Evolutionary conservation across 371 early-diverging fungal species (phyloP).

Genomic region (Fennellomyces sp.): DNA sequence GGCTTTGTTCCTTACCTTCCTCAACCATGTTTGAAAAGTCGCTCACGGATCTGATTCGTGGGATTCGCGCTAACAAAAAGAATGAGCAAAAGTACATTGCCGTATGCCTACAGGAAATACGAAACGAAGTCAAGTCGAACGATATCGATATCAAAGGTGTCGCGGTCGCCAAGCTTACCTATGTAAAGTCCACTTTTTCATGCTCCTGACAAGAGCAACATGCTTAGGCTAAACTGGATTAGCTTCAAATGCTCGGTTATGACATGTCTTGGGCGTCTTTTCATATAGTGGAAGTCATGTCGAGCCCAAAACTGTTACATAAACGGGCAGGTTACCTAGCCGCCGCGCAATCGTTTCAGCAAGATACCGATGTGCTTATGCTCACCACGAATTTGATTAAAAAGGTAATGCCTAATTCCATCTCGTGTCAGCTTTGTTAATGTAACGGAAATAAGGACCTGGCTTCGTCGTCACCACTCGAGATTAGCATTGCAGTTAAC

Average conservation of each 20-base stretch:
- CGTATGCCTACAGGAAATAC: conserved; percentile 84
- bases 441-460: conserved; percentile 67
- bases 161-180: conserved; percentile 89
- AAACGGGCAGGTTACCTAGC: conserved; percentile 94
- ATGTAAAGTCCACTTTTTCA: conserved; percentile 46
- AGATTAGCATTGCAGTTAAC: conserved; percentile 89
- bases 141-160: conserved; percentile 85
- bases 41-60: conserved; percentile 89
- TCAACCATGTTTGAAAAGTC: conserved; percentile 84
- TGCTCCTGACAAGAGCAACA: background rate
- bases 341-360: conserved; percentile 86
- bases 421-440: background rate
- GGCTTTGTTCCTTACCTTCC: no score
- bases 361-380: conserved; percentile 96
- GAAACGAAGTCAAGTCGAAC: conserved; percentile 83
- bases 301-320: conserved; percentile 80
- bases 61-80: conserved; percentile 92
- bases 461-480: conserved; percentile 76
- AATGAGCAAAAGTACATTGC: conserved; percentile 88
- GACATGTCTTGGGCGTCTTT: conserved; percentile 97
- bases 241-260: conserved; percentile 97
- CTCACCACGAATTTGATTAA: conserved; percentile 93
- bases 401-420: conserved; percentile 86
- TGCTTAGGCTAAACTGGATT: conserved; percentile 5
- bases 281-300: conserved; percentile 97